Evolutionary conservation across 73 alveolate species (phyloP), one percentile per base, ranked within the genome.

Genomic region (Paramecium tetraurelia): DNA sequence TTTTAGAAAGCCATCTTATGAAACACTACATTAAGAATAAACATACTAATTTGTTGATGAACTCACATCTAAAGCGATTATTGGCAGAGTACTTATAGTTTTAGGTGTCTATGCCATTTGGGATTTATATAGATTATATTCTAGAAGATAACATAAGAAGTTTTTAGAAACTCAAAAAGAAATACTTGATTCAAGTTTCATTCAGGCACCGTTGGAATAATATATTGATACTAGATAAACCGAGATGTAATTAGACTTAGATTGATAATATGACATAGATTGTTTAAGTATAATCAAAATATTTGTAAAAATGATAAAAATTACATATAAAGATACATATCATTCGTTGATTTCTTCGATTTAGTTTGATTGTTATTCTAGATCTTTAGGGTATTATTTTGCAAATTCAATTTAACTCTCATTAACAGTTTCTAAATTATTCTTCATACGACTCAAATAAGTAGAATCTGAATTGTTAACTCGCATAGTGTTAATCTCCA

Each of bases 181-280:
- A 46, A 80, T 80, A 11, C 43, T 80, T 11, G 75, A 80, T 80
- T 40, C 90, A 21, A 24, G 31, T 22, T 80, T 44, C 33, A 35
- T 31, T 21, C 7, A 80, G 5, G 29, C 70, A 12, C 46, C 43
- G 1, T 8, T 80, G 12, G 90, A 80, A 24, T 40, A 40, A 12
- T 80, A 80, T 36, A 80, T 80, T 43, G 90, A 80, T 21, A 63
- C 48, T 1, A 80, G 90, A 80, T 46, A 80, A 46, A 41, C 90
- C 0, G 31, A 59, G 18, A 3, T 43, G 31, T 80, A 80, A 80
- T 80, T 44, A 44, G 90, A 35, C 18, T 80, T 72, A 43, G 35
- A 63, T 63, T 63, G 84, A 63, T 63, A 5, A 27, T 63, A 63
- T 63, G 0, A 27, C n/a, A 53, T 18, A 53, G 20, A n/a, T 53